Evolutionary conservation across 2,329 filamentous ascomycete genomes (phyloP), one percentile per base, ranked within the genome.

Genomic region (Aspergillus ruber): DNA sequence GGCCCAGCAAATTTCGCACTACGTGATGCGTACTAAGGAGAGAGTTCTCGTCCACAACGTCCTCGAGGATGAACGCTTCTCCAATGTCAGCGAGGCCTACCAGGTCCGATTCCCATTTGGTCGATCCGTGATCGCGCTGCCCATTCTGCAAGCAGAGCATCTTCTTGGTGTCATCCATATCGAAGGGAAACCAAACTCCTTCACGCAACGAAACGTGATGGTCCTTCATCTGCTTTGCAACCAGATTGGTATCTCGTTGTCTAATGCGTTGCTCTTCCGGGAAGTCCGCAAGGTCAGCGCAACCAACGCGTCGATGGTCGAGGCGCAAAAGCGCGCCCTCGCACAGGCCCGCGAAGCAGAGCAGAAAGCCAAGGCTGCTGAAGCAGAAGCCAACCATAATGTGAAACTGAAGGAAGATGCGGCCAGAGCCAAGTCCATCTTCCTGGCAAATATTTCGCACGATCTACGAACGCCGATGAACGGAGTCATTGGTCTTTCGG

Each of bases 381-480:
- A 85, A 60, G 79, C 79, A 0, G 77, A 83, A 57, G 82, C 82
- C 1, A 78, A 82, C 55, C 76, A 80, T 52, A 84, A 83, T 59
- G 81, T 84, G 61, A 80, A 79, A 55, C 66, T 84, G 36, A 84
- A 84, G 55, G 82, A 85, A 61, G 82, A 85, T 61, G 82, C 82
- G 18, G 81, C 81, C 6, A 81, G 77, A 58, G 81, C 80, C 1
- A 98, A 98, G 72, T 97, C 93, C 0, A 76, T 97, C 7, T 97
- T 97, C 71, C 94, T 98, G 53, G 93, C 93, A 15, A 97, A 97
- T 59, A 95, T 97, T 44, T 83, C 79, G 1, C 83, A 86, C 56
- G 83, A 97, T 66, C 76, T 98, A 32, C 94, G 95, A 64, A 98
- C 93, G 1, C 93, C 93, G 0, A 77, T 97, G 48, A 97, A 97